Evolutionary conservation across 1,284 basidiomycete species (phyloP).

Genomic region (Takashimella koratensis): DNA sequence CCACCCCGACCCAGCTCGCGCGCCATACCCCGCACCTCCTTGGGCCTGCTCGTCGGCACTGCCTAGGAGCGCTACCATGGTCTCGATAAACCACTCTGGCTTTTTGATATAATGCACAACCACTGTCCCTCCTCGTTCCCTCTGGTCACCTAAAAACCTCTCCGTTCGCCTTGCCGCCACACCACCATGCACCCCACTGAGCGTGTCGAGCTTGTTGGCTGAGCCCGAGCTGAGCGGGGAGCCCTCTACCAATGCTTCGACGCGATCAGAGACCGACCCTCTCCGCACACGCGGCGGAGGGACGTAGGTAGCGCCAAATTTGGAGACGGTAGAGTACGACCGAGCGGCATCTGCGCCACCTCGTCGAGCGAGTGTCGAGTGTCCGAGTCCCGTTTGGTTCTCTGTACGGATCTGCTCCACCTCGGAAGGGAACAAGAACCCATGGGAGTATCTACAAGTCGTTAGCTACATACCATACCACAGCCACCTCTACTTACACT

Average conservation of each 20-base stretch:
- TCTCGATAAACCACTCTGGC: conserved; percentile 93
- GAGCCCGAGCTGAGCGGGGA: conserved; percentile 35
- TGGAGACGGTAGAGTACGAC: conserved; percentile 73
- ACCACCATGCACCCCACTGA: conserved; percentile 54
- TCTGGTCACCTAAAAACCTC: conserved; percentile 58
- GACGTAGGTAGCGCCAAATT: conserved; percentile 74
- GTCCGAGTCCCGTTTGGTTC: conserved; percentile 30
- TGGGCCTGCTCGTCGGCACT: conserved; percentile 56
- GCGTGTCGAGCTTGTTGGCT: background rate
- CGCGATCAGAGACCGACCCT: conserved; percentile 58
- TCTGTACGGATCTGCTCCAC: conserved; percentile 61
- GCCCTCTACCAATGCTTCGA: conserved; percentile 92
- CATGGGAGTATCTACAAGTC: conserved; percentile 74
- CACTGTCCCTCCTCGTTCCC: conserved; percentile 76
- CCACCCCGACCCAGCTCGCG: background rate
- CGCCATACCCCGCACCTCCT: background rate
- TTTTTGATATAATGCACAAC: conserved; percentile 97
- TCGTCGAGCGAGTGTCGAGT: conserved; percentile 15
- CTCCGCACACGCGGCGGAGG: conserved; percentile 65
- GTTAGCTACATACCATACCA: background rate
- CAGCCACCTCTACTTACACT: conserved; percentile 58
- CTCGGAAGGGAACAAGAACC: conserved; percentile 93
- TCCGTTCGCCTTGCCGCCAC: conserved; percentile 53
- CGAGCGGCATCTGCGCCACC: conserved; percentile 47
- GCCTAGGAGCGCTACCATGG: conserved; percentile 79